Conservation (phyloP, 345 rosid species). For the Euphorbia lathyris region DNA sequence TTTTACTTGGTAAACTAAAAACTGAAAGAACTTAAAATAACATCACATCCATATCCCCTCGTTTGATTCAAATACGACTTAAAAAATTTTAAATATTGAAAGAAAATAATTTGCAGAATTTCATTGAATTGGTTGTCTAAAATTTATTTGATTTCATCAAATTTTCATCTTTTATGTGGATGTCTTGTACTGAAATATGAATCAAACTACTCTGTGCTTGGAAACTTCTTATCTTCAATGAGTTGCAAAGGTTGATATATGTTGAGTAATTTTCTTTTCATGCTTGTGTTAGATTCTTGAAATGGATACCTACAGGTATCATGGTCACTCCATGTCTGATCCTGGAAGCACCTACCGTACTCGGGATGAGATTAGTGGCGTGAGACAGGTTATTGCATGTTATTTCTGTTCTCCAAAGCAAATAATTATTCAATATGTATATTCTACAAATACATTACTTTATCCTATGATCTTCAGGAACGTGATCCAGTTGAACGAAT, state of each 20-base stretch:
- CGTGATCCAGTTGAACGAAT: conserved; percentile 94
- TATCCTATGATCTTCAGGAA: conserved; percentile 46
- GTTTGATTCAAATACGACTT: background rate
- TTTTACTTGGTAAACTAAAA: background rate
- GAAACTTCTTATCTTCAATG: background rate
- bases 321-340: conserved; percentile 99
- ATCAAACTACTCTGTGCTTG: background rate
- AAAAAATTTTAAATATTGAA: background rate
- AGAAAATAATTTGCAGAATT: background rate
- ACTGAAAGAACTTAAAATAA: background rate
- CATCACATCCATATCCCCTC: background rate
- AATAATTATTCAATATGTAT: background rate
- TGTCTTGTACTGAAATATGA: background rate
- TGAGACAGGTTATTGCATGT: conserved; percentile 69
- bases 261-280: conserved; percentile 5
- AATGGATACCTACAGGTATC: conserved; percentile 99
- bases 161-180: background rate
- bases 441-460: background rate
- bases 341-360: conserved; percentile 99
- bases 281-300: conserved; percentile 74
- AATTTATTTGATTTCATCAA: background rate
- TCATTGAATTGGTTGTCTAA: background rate
- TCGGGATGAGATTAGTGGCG: conserved; percentile 89
- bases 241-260: background rate
- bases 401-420: background rate